phyloP scores from a whole-genome alignment of 352 stramenopile genomes.

The Nothophytophthora sp. region DNA sequence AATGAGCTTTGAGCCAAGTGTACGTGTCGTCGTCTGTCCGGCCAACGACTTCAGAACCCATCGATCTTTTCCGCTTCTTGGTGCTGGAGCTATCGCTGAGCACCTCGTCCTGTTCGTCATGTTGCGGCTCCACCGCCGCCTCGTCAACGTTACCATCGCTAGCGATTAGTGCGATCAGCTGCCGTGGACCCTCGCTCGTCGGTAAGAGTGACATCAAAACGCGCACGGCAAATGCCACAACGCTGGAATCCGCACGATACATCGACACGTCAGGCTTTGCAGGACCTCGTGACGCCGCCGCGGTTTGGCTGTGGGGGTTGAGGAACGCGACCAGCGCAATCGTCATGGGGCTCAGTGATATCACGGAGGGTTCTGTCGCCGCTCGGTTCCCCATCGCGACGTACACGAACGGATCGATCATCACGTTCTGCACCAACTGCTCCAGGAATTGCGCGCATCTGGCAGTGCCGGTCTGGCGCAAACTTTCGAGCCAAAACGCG shows the following conservation, averaged over 20 bases:
- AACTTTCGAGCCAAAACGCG: slow-evolving; percentile 62
- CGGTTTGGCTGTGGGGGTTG: slow-evolving; percentile 6
- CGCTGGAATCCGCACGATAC: slow-evolving; percentile 24
- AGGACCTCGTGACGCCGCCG: neutral
- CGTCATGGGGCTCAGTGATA: slow-evolving; percentile 44
- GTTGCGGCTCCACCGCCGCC: neutral
- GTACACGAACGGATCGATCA: slow-evolving; percentile 53
- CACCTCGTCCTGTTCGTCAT: slow-evolving; percentile 5
- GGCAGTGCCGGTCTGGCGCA: slow-evolving; percentile 33
- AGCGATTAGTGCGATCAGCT: slow-evolving; percentile 44
- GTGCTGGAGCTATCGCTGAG: slow-evolving; percentile 5
- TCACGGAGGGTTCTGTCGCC: slow-evolving; percentile 5
- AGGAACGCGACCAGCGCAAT: slow-evolving; percentile 57
- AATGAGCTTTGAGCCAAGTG: slow-evolving; percentile 36
- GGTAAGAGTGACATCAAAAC: slow-evolving; percentile 43
- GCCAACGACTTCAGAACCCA: slow-evolving; percentile 1
- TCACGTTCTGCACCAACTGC: slow-evolving; percentile 37
- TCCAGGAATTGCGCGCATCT: slow-evolving; percentile 51
- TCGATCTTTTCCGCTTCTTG: slow-evolving; percentile 27
- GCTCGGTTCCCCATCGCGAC: slow-evolving; percentile 27
- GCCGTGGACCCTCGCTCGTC: slow-evolving; percentile 28
- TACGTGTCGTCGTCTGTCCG: slow-evolving; percentile 36
- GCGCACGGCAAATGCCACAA: slow-evolving; percentile 41
- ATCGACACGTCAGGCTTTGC: slow-evolving; percentile 8
- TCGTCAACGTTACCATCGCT: slow-evolving; percentile 19